Percentiles rank a stretch among this genome's conserved stretches.
These are phyloP conservation scores for Tetradesmus obliquus DNA, from an alignment of 139 green algal species.

Conservation along the genomic window DNA sequence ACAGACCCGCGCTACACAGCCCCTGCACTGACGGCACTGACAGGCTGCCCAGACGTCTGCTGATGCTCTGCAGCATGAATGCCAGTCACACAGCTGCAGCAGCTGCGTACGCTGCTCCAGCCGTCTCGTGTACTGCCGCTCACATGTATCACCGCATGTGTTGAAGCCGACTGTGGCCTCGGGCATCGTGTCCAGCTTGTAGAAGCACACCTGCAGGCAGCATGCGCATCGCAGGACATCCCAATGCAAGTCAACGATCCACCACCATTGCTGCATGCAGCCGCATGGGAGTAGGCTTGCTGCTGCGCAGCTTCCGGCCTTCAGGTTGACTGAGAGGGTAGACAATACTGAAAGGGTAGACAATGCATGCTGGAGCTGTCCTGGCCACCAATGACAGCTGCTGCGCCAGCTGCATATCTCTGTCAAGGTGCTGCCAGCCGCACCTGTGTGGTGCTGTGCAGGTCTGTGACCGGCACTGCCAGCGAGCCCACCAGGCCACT, in stretches of 20 bases:
- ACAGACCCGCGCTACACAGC: too few relatives aligned
- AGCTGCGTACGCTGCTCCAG: too few relatives aligned
- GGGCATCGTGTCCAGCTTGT: neutral
- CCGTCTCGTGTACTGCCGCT: neutral
- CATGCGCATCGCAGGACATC: neutral
- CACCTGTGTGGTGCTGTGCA: slow-evolving; percentile 16
- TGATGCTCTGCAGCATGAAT: neutral
- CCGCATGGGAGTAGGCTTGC: too few relatives aligned
- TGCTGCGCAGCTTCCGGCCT: too few relatives aligned
- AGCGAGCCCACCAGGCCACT: neutral
- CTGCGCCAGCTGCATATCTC: neutral
- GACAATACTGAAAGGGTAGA: too few relatives aligned
- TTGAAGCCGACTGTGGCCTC: neutral
- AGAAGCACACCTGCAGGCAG: slow-evolving; percentile 2
- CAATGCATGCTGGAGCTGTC: too few relatives aligned
- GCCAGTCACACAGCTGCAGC: too few relatives aligned
- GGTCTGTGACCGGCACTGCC: slow-evolving; percentile 4
- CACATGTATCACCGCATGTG: neutral
- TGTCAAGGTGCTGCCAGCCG: neutral
- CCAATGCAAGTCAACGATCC: too few relatives aligned
- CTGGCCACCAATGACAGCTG: neutral
- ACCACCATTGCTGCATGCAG: too few relatives aligned
- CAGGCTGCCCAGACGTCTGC: too few relatives aligned
- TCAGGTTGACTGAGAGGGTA: too few relatives aligned
- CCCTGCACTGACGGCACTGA: too few relatives aligned